Evolutionary conservation across 441 rosid genomes (phyloP), one percentile per base, ranked within the genome.

Genomic region (Erysimum pusillum): DNA sequence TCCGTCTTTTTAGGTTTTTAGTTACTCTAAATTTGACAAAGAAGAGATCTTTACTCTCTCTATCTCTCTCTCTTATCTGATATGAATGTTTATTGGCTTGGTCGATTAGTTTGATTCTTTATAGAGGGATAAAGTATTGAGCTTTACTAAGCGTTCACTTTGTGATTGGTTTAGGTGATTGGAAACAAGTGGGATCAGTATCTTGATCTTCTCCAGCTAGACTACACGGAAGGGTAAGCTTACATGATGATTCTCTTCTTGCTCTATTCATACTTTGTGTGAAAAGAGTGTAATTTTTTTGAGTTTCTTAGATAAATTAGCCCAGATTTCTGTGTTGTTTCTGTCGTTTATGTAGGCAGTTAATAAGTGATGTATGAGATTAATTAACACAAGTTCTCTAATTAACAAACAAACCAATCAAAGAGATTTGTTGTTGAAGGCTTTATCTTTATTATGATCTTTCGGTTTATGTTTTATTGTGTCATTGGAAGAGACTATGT

Each of bases 121-220:
- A 14, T 22, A 11, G 25, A 67, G 53, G 18, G 22, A 68, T 22
- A 10, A 76, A 76, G 53, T 36, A 35, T 71, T 6, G 72, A 76
- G 41, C 67, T 57, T 45, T 25, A 64, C 45, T 20, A 63, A 53
- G 17, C 9, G 57, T 71, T 57, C 20, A n/a, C 68, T 56, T 9
- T 78, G 46, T 48, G 62, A 62, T 57, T 58, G 6, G 6, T 32
- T 36, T 58, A 92, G 99, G 97, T 92, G 75, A 92, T 94, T 71
- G 98, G 99, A 15, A 91, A 92, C 84, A 94, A 91, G 77, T 94
- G 99, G 98, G 98, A 92, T 62, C 79, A 86, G 18, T 94, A 94
- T 79, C 94, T 95, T 22, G 99, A 95, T 66, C 98, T 95, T 75
- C 97, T 95, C 38, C 97, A 95, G 85, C 89, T 91, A 0, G 97